Percentiles rank a stretch among this genome's conserved stretches.
phyloP scores from a whole-genome alignment of 371 early-diverging fungal genomes.

The Gilbertella persicaria region DNA sequence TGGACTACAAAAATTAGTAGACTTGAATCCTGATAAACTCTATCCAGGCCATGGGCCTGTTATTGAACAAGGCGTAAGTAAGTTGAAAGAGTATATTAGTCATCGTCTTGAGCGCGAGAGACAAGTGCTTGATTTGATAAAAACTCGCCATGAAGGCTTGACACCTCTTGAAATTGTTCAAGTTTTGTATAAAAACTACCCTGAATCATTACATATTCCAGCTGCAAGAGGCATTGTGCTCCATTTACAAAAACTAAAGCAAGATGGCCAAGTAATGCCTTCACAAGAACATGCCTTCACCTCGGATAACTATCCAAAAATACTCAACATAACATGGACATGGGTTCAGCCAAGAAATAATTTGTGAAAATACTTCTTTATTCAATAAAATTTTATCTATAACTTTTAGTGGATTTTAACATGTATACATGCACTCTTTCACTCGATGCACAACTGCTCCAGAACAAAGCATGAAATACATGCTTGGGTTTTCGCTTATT shows the following conservation, averaged over 20 bases:
- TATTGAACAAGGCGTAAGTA: conserved; percentile 59
- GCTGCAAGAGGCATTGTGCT: conserved; percentile 68
- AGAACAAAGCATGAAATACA: conserved; percentile 15
- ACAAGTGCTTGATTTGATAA: conserved; percentile 66
- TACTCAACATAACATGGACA: conserved; percentile 10
- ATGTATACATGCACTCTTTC: conserved; percentile 28
- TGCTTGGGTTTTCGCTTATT: conserved; percentile 6
- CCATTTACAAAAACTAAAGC: conserved; percentile 70
- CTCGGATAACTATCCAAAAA: conserved; percentile 7
- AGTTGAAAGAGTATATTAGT: conserved; percentile 69
- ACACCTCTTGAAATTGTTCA: conserved; percentile 62
- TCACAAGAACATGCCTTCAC: background rate
- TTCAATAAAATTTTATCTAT: background rate
- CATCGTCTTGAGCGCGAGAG: conserved; percentile 79
- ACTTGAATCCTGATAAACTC: conserved; percentile 33
- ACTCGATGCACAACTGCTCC: conserved; percentile 20
- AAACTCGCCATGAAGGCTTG: conserved; percentile 24
- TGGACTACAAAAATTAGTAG: conserved; percentile 56
- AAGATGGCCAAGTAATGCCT: conserved; percentile 53
- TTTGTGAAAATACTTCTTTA: conserved; percentile 2
- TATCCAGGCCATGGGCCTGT: conserved; percentile 86
- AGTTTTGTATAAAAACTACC: conserved; percentile 65
- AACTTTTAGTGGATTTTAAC: no score
- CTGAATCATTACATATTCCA: conserved; percentile 55
- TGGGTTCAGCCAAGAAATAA: background rate